Conservation (phyloP, 257 asterid genomes). For the Petunia secreta region DNA sequence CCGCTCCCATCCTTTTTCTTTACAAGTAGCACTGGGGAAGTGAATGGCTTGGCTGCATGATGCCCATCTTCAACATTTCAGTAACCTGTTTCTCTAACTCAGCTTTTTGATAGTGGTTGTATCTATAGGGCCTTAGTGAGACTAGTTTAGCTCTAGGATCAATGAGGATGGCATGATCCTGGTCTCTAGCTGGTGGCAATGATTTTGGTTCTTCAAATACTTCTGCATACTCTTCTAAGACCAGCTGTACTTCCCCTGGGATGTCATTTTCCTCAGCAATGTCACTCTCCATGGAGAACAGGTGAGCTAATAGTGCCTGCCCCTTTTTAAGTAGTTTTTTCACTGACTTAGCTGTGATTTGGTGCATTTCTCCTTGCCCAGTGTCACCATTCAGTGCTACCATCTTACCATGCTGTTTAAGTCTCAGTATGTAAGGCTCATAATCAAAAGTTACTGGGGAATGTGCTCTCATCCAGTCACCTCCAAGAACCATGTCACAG, state of each 20-base stretch:
- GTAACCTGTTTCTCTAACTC: neutral
- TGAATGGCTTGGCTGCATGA: neutral
- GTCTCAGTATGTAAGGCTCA: neutral
- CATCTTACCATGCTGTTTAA: neutral
- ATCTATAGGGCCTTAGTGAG: neutral
- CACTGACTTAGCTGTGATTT: neutral
- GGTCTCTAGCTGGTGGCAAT: neutral
- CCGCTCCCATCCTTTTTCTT: conserved; percentile 7
- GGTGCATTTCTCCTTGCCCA: neutral
- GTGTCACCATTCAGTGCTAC: neutral
- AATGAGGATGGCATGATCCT: neutral
- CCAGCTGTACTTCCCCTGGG: neutral
- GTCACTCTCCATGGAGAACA: neutral
- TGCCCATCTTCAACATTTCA: neutral
- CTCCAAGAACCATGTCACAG: neutral
- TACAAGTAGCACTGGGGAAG: conserved; percentile 1
- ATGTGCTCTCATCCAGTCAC: neutral
- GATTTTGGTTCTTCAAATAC: neutral
- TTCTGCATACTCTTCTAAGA: neutral
- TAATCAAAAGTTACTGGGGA: neutral
- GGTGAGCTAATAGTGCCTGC: neutral
- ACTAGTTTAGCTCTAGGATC: neutral
- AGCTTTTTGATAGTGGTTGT: neutral
- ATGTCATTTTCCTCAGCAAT: neutral
- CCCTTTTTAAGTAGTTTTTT: too few species aligned